A percentile compares a stretch with the other conserved stretches of the same genome.
phyloP scores from a whole-genome alignment of 352 stramenopile species.

The Phytophthora sp. region DNA sequence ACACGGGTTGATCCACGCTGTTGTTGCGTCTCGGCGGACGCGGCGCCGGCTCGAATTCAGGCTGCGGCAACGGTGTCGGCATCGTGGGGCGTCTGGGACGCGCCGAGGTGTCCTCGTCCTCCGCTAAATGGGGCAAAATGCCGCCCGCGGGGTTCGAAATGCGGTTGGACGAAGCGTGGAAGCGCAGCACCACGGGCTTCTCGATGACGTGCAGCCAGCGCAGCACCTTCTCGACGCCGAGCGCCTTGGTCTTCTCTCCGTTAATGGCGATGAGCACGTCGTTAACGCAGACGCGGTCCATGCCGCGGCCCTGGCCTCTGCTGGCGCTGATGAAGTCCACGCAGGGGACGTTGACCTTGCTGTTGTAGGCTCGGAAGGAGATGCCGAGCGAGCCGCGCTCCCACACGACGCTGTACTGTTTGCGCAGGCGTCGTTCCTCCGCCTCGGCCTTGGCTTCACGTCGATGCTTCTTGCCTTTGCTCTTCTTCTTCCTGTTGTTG shows the following conservation, averaged over 20 bases:
- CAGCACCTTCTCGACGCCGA: constrained; percentile 79
- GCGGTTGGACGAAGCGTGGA: constrained; percentile 79
- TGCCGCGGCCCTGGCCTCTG: constrained; percentile 66
- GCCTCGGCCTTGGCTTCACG: constrained; percentile 28
- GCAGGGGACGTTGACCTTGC: constrained; percentile 71
- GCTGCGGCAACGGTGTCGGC: constrained; percentile 23
- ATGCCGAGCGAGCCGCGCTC: constrained; percentile 71
- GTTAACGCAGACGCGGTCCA: constrained; percentile 81
- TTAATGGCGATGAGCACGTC: constrained; percentile 86
- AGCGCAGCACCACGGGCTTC: constrained; percentile 77
- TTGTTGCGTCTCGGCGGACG: constrained; percentile 37
- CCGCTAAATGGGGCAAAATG: constrained; percentile 26
- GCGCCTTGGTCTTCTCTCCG: constrained; percentile 74
- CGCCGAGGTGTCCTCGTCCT: constrained; percentile 12
- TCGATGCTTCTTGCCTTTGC: constrained; percentile 33
- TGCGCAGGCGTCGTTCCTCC: constrained; percentile 52
- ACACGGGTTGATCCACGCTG: constrained; percentile 27
- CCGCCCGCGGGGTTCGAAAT: constrained; percentile 38
- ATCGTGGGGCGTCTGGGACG: constrained; percentile 20
- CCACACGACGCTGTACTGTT: constrained; percentile 82
- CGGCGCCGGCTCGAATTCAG: constrained; percentile 39
- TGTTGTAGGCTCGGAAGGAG: constrained; percentile 73
- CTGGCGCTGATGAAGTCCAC: constrained; percentile 68
- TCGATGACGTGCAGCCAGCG: constrained; percentile 79
- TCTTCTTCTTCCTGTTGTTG: constrained; percentile 20